Evolutionary conservation across 1,284 basidiomycete species (phyloP), one percentile per base, ranked within the genome.

Genomic region (Puccinia hordei): DNA sequence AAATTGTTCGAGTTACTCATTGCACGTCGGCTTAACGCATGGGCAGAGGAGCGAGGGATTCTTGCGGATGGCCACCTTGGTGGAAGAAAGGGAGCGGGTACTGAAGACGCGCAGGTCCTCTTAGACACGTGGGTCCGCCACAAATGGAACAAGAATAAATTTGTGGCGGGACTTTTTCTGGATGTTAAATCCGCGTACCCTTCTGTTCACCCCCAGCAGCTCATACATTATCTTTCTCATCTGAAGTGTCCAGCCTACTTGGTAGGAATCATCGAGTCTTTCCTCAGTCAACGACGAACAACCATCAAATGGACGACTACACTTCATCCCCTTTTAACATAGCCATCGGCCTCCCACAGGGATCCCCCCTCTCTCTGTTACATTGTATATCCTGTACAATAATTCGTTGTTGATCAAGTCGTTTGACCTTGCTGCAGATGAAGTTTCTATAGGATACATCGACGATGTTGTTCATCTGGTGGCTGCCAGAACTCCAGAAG

Each of bases 101-200:
- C 44, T 4, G 38, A 41, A 12, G 38, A 41, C 38, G 38, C 38
- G 4, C 38, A 6, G 38, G 38, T 41, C 6, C 38, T 41, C 12
- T 12, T 41, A 12, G 38, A 41, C 38, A 41, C 38, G 6, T 41
- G 38, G 38, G 38, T 41, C 12, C 38, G 38, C 6, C 38, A 12
- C 6, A 41, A 41, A 41, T 41, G 38, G 38, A 4, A 41, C 4
- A 12, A 41, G 38, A 41, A 41, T 4, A 41, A 41, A 41, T 41
- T 6, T 41, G 38, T 41, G 4, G 41, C n/a, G 2, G 68, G 41
- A 41, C 24, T 72, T 13, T 68, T 68, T 68, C 30, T 71, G 22
- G 68, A 71, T n/a, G 41, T 71, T 5, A 71, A 46, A n/a, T 71
- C 68, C 13, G 68, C 68, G 3, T 71, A 71, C 41, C 68, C 68